Percentiles rank a stretch among this genome's conserved stretches.
These are phyloP conservation scores for Carallia brachiata DNA, from an alignment of 345 rosid genomes.

Conservation along the genomic window DNA sequence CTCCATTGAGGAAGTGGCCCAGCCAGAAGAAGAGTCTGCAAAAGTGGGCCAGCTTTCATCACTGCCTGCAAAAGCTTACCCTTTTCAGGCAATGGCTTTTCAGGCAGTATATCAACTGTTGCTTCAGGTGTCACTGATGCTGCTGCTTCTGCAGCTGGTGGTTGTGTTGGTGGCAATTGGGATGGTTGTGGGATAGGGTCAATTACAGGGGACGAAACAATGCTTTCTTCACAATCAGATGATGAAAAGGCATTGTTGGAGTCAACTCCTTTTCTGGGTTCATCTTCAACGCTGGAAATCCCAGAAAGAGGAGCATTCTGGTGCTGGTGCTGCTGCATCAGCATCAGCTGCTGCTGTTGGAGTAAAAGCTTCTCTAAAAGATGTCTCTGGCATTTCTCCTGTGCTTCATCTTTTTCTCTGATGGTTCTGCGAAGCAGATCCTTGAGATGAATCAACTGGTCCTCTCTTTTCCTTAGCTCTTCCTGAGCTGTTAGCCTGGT, in stretches of 20 bases:
- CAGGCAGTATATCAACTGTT: constrained; percentile 40
- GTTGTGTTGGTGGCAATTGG: constrained; percentile 1
- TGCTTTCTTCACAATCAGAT: constrained; percentile 89
- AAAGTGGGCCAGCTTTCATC: constrained; percentile 92
- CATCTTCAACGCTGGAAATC: constrained; percentile 85
- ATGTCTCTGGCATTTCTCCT: constrained; percentile 57
- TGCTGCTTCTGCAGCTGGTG: constrained; percentile 1
- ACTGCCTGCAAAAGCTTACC: constrained; percentile 97
- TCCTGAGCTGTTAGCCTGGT: constrained; percentile 65
- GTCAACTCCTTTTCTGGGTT: constrained; percentile 61
- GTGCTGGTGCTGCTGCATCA: constrained; percentile 26
- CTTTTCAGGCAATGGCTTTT: constrained; percentile 86
- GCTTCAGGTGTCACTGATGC: constrained; percentile 26
- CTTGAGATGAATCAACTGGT: constrained; percentile 54
- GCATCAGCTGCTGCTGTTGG: constrained; percentile 43
- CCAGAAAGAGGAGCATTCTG: constrained; percentile 66
- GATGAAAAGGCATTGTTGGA: constrained; percentile 77
- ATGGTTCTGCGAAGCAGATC: constrained; percentile 49
- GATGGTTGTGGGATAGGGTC: constrained; percentile 40
- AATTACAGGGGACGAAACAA: constrained; percentile 65
- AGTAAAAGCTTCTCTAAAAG: constrained; percentile 48
- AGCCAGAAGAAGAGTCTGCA: constrained; percentile 86
- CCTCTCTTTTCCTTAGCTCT: constrained; percentile 70
- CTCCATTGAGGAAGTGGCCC: constrained; percentile 98
- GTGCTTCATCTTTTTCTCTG: constrained; percentile 71